Conservation (phyloP, 306 rosid species). For the Hippophae rhamnoides region DNA sequence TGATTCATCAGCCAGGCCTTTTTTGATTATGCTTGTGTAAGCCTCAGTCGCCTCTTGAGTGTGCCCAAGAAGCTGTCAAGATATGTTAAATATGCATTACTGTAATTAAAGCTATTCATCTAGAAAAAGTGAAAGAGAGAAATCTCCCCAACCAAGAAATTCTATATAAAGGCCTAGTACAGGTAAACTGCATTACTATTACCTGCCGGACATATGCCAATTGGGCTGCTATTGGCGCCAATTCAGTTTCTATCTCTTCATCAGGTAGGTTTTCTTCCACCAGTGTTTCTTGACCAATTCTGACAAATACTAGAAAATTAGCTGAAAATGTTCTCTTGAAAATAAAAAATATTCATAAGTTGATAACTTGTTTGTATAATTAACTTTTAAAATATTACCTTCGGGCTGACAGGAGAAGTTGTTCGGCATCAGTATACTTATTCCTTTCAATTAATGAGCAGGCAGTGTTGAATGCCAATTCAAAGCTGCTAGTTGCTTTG, state of each 20-base stretch:
- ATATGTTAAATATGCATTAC: conserved; percentile 24
- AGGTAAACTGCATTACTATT: neutral
- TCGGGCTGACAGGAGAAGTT: conserved; percentile 69
- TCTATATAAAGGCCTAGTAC: neutral
- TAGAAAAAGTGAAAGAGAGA: conserved; percentile 1
- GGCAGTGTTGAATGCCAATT: conserved; percentile 86
- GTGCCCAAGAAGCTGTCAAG: conserved; percentile 75
- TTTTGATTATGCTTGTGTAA: conserved; percentile 52
- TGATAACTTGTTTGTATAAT: neutral
- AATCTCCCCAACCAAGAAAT: neutral
- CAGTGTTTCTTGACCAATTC: conserved; percentile 80
- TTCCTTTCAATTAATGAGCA: conserved; percentile 69
- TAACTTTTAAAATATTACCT: conserved; percentile 40
- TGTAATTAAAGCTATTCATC: conserved; percentile 7
- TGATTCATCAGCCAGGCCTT: conserved; percentile 72
- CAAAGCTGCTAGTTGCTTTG: conserved; percentile 82
- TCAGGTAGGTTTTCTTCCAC: conserved; percentile 70
- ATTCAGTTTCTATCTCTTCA: conserved; percentile 72
- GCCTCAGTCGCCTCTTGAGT: conserved; percentile 64
- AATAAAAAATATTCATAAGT: neutral
- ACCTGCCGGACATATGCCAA: conserved; percentile 94
- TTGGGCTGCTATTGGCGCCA: conserved; percentile 91
- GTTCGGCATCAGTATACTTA: conserved; percentile 78
- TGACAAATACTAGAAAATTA: conserved; percentile 15
- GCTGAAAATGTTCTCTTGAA: neutral